Base-by-base conservation (phyloP, 2,329 filamentous ascomycete species). In the Pseudocercospora macadamiae region DNA sequence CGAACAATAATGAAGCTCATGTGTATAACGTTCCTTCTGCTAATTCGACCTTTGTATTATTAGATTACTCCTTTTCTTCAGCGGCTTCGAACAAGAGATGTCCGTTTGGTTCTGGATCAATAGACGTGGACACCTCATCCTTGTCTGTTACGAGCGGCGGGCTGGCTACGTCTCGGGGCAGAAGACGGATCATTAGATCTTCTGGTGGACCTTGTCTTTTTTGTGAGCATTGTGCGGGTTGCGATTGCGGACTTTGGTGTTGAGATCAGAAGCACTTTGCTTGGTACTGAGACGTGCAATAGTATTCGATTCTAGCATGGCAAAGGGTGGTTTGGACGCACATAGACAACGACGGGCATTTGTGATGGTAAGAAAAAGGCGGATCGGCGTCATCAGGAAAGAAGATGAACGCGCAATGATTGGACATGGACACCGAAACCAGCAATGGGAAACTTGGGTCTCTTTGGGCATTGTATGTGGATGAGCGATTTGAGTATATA, bases 201-300 rank as follows among this genome's bases (percentile, higher is more conserved):
- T 21, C 26, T 9, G 9, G 12, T 3, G 12, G 45, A 14, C 47
- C 47, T 34, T 47, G 44, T 23, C n/a, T 19, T 8, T 49, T 14
- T 49, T 49, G 47, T 21, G 47, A 49, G 26, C 47, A 49, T 49
- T 32, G 47, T 19, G 47, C 28, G n/a, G 16, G 19, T n/a, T 49
- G 47, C 9, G 47, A 32, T 10, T 49, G 47, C 26, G 47, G 47
- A 9, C 47, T 49, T 14, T 49, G 47, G 47, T 49, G 47, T 49
- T 49, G 47, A 49, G n/a, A 42, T 42, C 28, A 32, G 6, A 12
- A 32, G 28, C 28, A 32, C 6, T 6, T n/a, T n/a, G 12, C 28
- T 32, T 32, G 37, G 37, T 10, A 21, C 23, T 21, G 37, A 19
- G 16, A 42, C 23, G 18, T 42, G 18, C 16, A 42, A 12, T 42